phyloP scores from a whole-genome alignment of 441 rosid genomes.

The Syzygium syzygioides region DNA sequence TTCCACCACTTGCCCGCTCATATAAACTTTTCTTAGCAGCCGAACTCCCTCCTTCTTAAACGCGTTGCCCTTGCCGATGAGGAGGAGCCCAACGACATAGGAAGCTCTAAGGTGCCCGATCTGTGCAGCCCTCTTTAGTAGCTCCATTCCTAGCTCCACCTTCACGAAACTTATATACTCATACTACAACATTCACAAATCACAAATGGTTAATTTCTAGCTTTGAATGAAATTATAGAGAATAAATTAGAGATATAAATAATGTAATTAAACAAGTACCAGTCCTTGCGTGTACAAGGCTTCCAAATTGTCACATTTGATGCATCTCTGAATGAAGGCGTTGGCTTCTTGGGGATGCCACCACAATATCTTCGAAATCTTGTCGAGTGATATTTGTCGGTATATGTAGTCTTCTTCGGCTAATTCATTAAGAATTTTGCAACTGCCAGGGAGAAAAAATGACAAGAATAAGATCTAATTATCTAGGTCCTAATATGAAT shows the following conservation, averaged over 20 bases:
- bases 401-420: not conserved
- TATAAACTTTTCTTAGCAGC: not conserved
- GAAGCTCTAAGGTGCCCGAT: not conserved
- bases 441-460: not conserved
- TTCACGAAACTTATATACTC: not conserved
- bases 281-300: not conserved
- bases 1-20: not conserved
- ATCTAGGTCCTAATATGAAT: not conserved
- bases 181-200: not conserved
- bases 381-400: not conserved
- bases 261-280: not conserved
- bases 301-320: not conserved
- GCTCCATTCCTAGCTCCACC: not conserved
- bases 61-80: not conserved
- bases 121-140: not conserved
- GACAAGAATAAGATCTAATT: not conserved
- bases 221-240: not conserved
- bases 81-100: not conserved
- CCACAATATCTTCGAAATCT: not conserved
- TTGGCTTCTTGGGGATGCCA: not conserved
- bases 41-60: not conserved
- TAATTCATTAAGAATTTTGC: not conserved
- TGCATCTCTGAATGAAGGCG: not conserved
- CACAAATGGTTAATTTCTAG: not conserved
- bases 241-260: not conserved